Evolutionary conservation across 371 early-diverging fungal genomes (phyloP).

Genomic region (Rhizopus delemar): DNA sequence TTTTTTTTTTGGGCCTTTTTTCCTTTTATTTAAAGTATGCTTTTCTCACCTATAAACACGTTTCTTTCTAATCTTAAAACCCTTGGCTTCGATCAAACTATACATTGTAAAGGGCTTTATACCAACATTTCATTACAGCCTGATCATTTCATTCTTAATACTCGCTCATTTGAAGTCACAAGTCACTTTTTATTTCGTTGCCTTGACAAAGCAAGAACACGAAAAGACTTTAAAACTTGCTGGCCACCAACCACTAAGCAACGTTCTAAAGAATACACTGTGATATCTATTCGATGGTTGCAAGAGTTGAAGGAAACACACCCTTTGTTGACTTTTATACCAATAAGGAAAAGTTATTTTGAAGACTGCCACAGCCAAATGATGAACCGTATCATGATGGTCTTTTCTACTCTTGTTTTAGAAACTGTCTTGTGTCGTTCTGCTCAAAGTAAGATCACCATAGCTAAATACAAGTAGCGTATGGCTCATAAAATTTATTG

Average conservation of each 20-base stretch:
- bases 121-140: background rate
- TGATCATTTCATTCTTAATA: conserved; percentile 7
- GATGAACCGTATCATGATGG: conserved; percentile 32
- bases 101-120: conserved; percentile 1
- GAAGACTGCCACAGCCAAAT: conserved; percentile 44
- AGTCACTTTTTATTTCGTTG: conserved; percentile 38
- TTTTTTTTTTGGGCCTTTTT: background rate
- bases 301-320: conserved; percentile 31
- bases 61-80: conserved; percentile 3
- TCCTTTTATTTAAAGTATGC: background rate
- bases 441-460: no score
- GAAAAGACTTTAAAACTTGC: conserved; percentile 24
- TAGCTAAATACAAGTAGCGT: no score
- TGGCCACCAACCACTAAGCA: conserved; percentile 43
- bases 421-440: conserved; percentile 9
- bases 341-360: conserved; percentile 40
- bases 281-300: conserved; percentile 37
- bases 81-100: background rate
- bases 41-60: background rate
- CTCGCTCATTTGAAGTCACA: conserved; percentile 34
- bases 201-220: conserved; percentile 24
- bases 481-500: no score
- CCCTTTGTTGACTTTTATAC: conserved; percentile 20
- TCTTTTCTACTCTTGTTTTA: conserved; percentile 30
- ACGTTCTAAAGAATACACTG: conserved; percentile 38